These are phyloP conservation scores for Sistotremastrum niveocremeum DNA, from an alignment of 768 basidiomycete species.

Conservation along the genomic window DNA sequence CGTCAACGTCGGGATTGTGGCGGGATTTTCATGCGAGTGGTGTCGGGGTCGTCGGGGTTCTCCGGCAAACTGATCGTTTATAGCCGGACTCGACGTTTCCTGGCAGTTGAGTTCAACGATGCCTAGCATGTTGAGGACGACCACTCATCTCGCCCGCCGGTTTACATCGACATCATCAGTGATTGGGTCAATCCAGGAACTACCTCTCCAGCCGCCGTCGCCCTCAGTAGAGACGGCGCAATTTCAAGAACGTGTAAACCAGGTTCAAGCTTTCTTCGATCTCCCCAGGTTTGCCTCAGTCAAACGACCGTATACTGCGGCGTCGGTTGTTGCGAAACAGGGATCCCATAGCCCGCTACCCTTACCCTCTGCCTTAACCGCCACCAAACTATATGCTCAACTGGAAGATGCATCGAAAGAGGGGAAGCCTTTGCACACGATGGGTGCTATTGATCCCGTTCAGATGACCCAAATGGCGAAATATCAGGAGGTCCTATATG, in stretches of 20 bases:
- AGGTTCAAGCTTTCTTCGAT: constrained; percentile 60
- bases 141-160: no score
- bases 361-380: constrained; percentile 61
- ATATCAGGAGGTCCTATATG: constrained; percentile 75
- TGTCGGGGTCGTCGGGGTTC: no score
- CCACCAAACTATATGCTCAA: constrained; percentile 70
- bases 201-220: constrained; percentile 49
- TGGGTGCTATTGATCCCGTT: constrained; percentile 88
- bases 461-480: constrained; percentile 92
- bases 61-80: no score
- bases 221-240: constrained; percentile 39
- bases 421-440: constrained; percentile 68
- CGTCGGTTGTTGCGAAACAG: constrained; percentile 76
- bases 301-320: constrained; percentile 69
- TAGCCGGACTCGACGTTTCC: no score
- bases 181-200: constrained; percentile 4
- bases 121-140: no score
- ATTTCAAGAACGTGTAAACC: constrained; percentile 48
- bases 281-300: constrained; percentile 60
- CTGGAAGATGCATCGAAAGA: constrained; percentile 50
- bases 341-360: constrained; percentile 73
- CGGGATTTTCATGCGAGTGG: no score
- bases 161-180: neutral
- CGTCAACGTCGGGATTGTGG: no score
- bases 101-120: no score